Conservation (phyloP, 1,284 basidiomycete genomes). For the Caloboletus firmus region DNA sequence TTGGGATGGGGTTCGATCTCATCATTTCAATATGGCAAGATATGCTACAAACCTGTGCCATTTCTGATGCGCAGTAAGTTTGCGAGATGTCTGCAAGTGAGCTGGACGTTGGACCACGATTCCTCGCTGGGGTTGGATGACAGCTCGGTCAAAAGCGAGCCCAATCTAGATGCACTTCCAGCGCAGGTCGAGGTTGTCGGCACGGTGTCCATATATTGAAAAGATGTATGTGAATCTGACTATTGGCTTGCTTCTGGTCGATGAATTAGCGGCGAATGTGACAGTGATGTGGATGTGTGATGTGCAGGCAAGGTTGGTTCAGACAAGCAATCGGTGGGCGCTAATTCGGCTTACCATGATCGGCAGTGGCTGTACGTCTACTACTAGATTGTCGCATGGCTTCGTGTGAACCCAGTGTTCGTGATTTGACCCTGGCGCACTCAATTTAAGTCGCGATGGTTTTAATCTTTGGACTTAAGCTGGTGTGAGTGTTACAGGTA, state of each 20-base stretch:
- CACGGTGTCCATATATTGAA: constrained; percentile 25
- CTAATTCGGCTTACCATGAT: constrained; percentile 7
- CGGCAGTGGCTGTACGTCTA: constrained; percentile 12
- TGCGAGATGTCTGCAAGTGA: constrained; percentile 55
- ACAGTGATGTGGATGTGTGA: neutral
- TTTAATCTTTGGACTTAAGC: too few species aligned
- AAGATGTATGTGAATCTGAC: neutral
- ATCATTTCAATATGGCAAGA: neutral
- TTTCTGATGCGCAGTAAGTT: constrained; percentile 59
- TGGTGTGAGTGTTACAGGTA: too few species aligned
- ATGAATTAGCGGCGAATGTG: neutral
- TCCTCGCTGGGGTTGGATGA: constrained; percentile 36
- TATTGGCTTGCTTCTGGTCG: neutral
- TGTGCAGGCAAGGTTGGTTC: neutral
- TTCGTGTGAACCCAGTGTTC: too few species aligned
- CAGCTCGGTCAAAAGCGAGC: constrained; percentile 38
- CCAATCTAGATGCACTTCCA: constrained; percentile 31
- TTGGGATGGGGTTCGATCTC: constrained; percentile 17
- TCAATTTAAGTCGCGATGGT: too few species aligned
- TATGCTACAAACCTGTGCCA: constrained; percentile 41
- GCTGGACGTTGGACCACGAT: constrained; percentile 54
- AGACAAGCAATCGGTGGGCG: constrained; percentile 1
- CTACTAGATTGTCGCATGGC: too few species aligned
- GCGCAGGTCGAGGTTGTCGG: constrained; percentile 20
- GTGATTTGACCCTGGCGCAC: too few species aligned